These are phyloP conservation scores for Erythrobasidium hasegawianum DNA, from an alignment of 1,284 basidiomycete species.

Conservation along the genomic window DNA sequence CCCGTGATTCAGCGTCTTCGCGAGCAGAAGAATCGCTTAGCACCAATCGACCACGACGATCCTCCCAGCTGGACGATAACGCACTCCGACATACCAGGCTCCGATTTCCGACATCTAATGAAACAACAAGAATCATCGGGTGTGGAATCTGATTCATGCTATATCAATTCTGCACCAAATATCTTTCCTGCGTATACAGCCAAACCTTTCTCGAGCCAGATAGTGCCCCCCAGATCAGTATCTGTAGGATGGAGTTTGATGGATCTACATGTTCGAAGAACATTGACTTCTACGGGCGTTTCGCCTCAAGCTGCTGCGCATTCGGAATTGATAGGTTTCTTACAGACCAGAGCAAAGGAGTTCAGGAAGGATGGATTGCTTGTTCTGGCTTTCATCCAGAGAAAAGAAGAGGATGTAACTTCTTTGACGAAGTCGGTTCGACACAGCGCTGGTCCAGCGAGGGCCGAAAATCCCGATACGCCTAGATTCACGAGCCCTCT, in stretches of 20 bases:
- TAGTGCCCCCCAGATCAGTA: slow-evolving; percentile 47
- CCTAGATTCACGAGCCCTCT: background rate
- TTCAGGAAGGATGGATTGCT: slow-evolving; percentile 50
- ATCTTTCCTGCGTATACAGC: slow-evolving; percentile 47
- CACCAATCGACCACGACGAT: background rate
- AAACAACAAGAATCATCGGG: slow-evolving; percentile 43
- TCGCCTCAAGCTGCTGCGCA: slow-evolving; percentile 46
- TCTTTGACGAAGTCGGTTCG: background rate
- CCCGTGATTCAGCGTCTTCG: slow-evolving; percentile 46
- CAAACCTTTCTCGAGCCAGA: slow-evolving; percentile 48
- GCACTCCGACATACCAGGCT: slow-evolving; percentile 47
- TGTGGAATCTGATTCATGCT: slow-evolving; percentile 44
- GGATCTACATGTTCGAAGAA: slow-evolving; percentile 51
- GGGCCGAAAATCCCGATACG: too few species aligned
- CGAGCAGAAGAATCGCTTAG: background rate
- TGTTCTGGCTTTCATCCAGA: slow-evolving; percentile 49
- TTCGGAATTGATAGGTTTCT: slow-evolving; percentile 49
- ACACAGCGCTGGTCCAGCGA: background rate
- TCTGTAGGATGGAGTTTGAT: slow-evolving; percentile 50
- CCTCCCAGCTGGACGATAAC: slow-evolving; percentile 42
- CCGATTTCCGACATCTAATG: slow-evolving; percentile 48
- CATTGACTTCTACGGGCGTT: slow-evolving; percentile 43
- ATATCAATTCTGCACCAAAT: slow-evolving; percentile 45
- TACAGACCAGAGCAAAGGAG: slow-evolving; percentile 49
- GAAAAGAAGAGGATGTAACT: slow-evolving; percentile 44